Base-by-base conservation (phyloP, 2,329 filamentous ascomycete species). In the Talaromyces sp. region DNA sequence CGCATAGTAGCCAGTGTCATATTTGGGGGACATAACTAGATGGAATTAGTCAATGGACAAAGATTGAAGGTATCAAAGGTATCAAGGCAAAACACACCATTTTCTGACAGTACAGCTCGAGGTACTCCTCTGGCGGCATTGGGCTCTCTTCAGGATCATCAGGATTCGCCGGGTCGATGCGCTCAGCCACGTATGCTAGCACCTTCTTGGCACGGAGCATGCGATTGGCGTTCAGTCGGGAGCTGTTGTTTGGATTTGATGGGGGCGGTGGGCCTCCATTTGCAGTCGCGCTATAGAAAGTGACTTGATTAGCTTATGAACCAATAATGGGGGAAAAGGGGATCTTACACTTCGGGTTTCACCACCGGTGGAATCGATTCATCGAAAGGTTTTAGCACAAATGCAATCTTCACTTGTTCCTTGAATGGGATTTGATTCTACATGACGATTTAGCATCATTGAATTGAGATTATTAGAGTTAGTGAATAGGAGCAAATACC, bases 131-230 rank as follows among this genome's bases (percentile, higher is more conserved):
- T 1, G 93, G 90, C 65, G 83, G 87, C 67, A 95, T 75, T 2
- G 77, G 79, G 47, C 84, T 77, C 9, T 81, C 76, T 45, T 86
- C 82, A 3, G 80, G 76, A 47, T 85, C 80, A 45, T 86, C 80
- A 0, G 82, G 77, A n/a, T 81, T 72, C 3, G 80, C 80, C 7
- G 84, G 81, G 63, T 97, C 93, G 52, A 99, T 93, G 49, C 92
- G 84, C 73, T 99, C 94, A 1, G 91, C 90, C 16, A 99, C 85
- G 65, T 99, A 99, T 0, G 86, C 85, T 52, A 97, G 76, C 19
- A 99, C 94, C 79, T 99, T 99, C 76, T 91, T 93, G 3, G 95
- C 91, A 42, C 94, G 85, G 46, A 99, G 80, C 94, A 99, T 97
- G 50, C 93, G 85, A 68, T 97, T 99, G 10, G 94, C 94, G 70